A percentile compares a stretch with the other conserved stretches of the same genome.
phyloP scores from a whole-genome alignment of 2,329 filamentous ascomycete genomes.

The Aspergillus aculeatus region DNA sequence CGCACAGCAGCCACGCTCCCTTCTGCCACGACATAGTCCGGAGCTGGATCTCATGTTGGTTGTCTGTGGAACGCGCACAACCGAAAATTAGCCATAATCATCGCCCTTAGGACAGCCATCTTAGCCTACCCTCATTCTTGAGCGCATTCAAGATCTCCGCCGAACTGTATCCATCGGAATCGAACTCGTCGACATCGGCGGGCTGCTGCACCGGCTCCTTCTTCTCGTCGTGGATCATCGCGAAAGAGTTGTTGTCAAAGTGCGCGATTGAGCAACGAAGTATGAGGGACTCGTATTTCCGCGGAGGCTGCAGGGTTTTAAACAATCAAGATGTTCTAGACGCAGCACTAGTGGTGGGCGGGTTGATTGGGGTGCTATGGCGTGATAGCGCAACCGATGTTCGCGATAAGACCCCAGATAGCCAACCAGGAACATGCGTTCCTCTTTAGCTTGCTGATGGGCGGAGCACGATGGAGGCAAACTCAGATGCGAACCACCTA shows the following conservation, averaged over 20 bases:
- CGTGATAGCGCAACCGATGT: background rate
- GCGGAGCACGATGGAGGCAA: no score
- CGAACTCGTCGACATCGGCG: background rate
- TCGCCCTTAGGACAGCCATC: background rate
- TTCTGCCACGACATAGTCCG: slow-evolving; percentile 57
- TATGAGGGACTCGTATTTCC: background rate
- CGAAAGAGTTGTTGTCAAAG: background rate
- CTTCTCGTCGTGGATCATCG: background rate
- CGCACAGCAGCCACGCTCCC: slow-evolving; percentile 49
- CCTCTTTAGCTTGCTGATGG: background rate
- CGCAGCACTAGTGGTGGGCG: background rate
- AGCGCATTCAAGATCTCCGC: slow-evolving; percentile 1
- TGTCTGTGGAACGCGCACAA: background rate
- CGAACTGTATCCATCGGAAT: background rate
- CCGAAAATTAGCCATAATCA: background rate
- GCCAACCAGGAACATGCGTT: background rate
- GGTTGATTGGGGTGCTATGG: slow-evolving; percentile 1
- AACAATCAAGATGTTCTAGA: background rate
- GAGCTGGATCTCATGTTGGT: slow-evolving; percentile 47
- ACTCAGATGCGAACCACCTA: no score
- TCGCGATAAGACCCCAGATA: background rate
- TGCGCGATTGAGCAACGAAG: background rate
- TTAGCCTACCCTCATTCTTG: background rate
- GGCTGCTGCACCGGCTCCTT: background rate
- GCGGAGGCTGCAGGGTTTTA: background rate